Percentiles rank a stretch among this genome's conserved stretches.
Evolutionary conservation across 306 rosid genomes (phyloP).

Genomic region (Malus asiatica): DNA sequence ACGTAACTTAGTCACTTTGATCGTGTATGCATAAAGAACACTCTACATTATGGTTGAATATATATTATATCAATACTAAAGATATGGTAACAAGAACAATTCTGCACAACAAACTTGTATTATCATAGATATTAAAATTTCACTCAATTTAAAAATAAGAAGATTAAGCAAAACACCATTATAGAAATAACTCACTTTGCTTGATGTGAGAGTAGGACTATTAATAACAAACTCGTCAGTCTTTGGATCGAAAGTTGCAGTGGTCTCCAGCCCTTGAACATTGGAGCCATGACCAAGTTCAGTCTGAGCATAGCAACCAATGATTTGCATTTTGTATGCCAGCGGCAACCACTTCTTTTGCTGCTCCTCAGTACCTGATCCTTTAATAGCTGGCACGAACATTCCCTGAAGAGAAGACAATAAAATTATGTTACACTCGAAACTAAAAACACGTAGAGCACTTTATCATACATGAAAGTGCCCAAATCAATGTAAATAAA

Average conservation of each 20-base stretch:
- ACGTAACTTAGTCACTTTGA: conserved; percentile 12
- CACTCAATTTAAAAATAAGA: not conserved
- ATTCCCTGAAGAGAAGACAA: conserved; percentile 54
- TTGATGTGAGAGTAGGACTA: conserved; percentile 91
- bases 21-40: not conserved
- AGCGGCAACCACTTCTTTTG: conserved; percentile 80
- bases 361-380: conserved; percentile 91
- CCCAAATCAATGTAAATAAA: not conserved
- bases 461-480: not conserved
- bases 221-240: conserved; percentile 76
- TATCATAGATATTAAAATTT: conserved; percentile 1
- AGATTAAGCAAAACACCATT: not conserved
- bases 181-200: conserved; percentile 63
- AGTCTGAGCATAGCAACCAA: conserved; percentile 99
- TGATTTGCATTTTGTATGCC: conserved; percentile 85
- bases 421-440: conserved; percentile 7
- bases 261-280: conserved; percentile 97
- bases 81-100: not conserved
- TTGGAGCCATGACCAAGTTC: conserved; percentile 99
- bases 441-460: not conserved
- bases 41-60: not conserved
- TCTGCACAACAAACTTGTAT: not conserved
- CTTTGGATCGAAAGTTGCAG: conserved; percentile 84
- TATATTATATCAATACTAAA: not conserved
- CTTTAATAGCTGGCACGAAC: conserved; percentile 86